Evolutionary conservation across 495 filamentous ascomycete genomes (phyloP), one percentile per base, ranked within the genome.

Genomic region (Pseudoneurospora amorphoporcata): DNA sequence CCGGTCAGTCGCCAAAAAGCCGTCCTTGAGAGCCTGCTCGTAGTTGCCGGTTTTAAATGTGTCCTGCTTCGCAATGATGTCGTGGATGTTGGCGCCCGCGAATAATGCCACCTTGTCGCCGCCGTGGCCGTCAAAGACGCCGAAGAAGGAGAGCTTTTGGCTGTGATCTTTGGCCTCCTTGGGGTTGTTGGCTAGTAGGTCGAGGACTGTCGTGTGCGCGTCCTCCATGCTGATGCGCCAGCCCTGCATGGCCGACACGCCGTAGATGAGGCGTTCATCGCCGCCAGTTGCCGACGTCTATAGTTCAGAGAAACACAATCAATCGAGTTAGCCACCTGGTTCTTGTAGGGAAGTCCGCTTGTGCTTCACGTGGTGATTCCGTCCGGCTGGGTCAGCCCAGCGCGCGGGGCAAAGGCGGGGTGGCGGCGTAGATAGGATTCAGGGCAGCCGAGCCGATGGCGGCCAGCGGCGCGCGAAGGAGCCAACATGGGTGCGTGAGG

Each of bases 161-260:
- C 86, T 81, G 69, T 91, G 90, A 43, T 87, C 84, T 81, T 90
- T 89, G 69, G 87, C 84, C 42, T 86, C 84, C 43, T 87, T 84
- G 61, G 85, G 82, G 61, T 85, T 84, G 71, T 85, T 83, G 73
- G 90, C 87, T 77, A 96, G 88, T 73, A 99, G 88, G 82, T 98
- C 92, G 77, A 99, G 91, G 38, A 97, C 82, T 29, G 91, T 87
- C 43, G 93, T 92, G 84, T 99, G 95, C 72, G 95, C 90, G 79
- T 99, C 95, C 81, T 99, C 95, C 95, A 99, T 99, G 83, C 92
- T 96, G 82, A 98, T 98, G 83, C 95, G 92, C 95, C 95, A 99
- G 85, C 95, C 95, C 84, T 99, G 95, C 95, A 99, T 99, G 82
- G 93, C 92, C 75, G 96, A 98, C 73, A 99, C 89, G 76, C 96